Percentiles rank a stretch among this genome's conserved stretches.
phyloP scores from a whole-genome alignment of 108 stramenopile genomes.

The Pseudonitzschia multistriata region DNA sequence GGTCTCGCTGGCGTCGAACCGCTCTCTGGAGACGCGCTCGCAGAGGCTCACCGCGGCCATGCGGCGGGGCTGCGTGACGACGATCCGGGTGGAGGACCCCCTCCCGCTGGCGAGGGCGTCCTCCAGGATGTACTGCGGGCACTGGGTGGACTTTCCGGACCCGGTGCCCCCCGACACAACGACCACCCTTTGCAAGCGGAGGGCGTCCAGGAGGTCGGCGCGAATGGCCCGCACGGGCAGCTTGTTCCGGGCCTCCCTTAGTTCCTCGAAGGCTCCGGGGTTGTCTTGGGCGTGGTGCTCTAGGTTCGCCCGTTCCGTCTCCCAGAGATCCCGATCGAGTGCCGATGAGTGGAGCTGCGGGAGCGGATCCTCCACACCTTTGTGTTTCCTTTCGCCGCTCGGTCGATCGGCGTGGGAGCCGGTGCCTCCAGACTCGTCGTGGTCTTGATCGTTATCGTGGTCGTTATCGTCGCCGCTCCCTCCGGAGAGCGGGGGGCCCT shows the following conservation, averaged over 20 bases:
- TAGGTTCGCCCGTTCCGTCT: background rate
- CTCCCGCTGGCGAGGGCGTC: constrained; percentile 25
- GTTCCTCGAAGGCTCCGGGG: background rate
- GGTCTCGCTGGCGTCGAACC: constrained; percentile 37
- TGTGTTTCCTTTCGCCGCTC: too few relatives aligned
- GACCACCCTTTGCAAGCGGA: constrained; percentile 38
- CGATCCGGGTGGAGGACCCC: constrained; percentile 34
- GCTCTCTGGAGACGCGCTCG: constrained; percentile 83
- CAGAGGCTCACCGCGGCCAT: constrained; percentile 87
- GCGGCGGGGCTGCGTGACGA: constrained; percentile 90
- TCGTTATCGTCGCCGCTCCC: background rate
- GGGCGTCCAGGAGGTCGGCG: background rate
- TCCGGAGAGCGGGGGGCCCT: too few relatives aligned
- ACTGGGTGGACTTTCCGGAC: constrained; percentile 79
- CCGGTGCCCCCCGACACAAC: constrained; percentile 77
- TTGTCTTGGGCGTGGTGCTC: background rate
- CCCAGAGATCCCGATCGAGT: background rate
- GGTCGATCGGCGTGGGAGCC: too few relatives aligned
- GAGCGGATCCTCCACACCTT: too few relatives aligned
- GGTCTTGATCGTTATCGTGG: background rate
- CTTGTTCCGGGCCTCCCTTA: background rate
- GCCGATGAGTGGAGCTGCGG: too few relatives aligned
- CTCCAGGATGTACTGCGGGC: constrained; percentile 86
- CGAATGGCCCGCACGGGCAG: background rate
- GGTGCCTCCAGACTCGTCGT: too few relatives aligned